A percentile compares a stretch with the other conserved stretches of the same genome.
These are phyloP conservation scores for Salicornia ramosissima DNA, from an alignment of 148 eudicot genomes.

Conservation along the genomic window DNA sequence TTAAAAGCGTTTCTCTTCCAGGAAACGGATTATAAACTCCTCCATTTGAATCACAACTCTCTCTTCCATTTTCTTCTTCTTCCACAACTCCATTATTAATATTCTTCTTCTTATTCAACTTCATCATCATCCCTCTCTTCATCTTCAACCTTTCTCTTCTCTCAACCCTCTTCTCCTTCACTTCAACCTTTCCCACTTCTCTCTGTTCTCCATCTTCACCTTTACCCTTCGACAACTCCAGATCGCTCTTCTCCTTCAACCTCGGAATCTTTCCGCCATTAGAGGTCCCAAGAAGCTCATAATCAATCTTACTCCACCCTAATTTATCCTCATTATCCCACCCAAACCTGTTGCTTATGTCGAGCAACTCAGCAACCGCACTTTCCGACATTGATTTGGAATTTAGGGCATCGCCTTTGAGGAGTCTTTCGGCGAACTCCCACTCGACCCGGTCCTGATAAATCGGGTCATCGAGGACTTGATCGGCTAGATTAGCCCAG, in stretches of 20 bases:
- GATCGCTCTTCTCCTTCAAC: constrained; percentile 13
- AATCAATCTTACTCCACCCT: constrained; percentile 64
- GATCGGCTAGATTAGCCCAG: constrained; percentile 63
- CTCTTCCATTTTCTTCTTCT: neutral
- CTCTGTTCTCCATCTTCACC: neutral
- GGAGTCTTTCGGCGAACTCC: constrained; percentile 59
- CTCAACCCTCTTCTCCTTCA: constrained; percentile 33
- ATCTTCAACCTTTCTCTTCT: constrained; percentile 50
- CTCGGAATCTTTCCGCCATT: constrained; percentile 69
- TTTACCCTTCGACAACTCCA: neutral
- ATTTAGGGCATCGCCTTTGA: constrained; percentile 36
- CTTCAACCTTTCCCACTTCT: constrained; percentile 2
- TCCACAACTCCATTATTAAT: neutral
- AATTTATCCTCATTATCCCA: constrained; percentile 74
- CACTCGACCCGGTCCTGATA: constrained; percentile 79
- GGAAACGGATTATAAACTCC: constrained; percentile 47
- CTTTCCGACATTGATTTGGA: neutral
- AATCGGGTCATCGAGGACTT: constrained; percentile 68
- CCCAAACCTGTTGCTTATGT: constrained; percentile 62
- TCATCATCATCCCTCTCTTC: constrained; percentile 28
- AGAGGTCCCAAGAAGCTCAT: constrained; percentile 68
- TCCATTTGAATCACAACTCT: constrained; percentile 2
- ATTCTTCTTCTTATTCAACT: neutral
- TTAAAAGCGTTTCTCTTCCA: constrained; percentile 58
- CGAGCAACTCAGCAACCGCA: constrained; percentile 45